These are phyloP conservation scores for cucumber (Cucumis sativus) DNA, from an alignment of 306 rosid species.

Conservation along the genomic window Cucumber_9930_V3 NC_026655.2:27924001-27924500, in stretches of 20 bases:
- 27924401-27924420: neutral
- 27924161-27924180: constrained; percentile 97
- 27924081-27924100: constrained; percentile 91
- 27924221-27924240: neutral
- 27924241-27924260: neutral
- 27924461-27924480: neutral
- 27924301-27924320: neutral
- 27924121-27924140: constrained; percentile 88
- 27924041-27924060: constrained; percentile 92
- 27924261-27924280: neutral
- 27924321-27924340: neutral
- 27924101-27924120: constrained; percentile 89
- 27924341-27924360: neutral
- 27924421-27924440: neutral
- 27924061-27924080: constrained; percentile 97
- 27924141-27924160: constrained; percentile 85
- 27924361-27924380: neutral
- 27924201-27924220: constrained; percentile 91
- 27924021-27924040: constrained; percentile 39
- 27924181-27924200: constrained; percentile 98
- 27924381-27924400: neutral
- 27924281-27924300: neutral
- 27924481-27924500: neutral
- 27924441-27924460: neutral
- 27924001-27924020: neutral